A percentile compares a stretch with the other conserved stretches of the same genome.
These are phyloP conservation scores for Chalaropsis ovoidea DNA, from an alignment of 2,329 filamentous ascomycete genomes.

Conservation along the genomic window DNA sequence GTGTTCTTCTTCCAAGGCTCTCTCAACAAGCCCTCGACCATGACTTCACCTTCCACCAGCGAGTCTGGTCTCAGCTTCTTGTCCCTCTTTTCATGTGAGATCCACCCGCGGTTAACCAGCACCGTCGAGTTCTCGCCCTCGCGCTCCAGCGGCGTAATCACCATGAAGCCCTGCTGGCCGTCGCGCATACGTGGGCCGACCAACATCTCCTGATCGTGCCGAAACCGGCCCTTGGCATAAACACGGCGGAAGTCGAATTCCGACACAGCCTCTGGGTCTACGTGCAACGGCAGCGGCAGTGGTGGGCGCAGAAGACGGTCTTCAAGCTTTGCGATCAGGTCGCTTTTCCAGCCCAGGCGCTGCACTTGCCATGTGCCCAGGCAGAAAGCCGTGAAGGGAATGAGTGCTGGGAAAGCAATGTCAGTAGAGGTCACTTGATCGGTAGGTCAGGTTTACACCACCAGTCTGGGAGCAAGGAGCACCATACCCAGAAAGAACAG, in stretches of 20 bases:
- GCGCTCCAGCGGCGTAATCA: constrained; percentile 82
- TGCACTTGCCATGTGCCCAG: constrained; percentile 95
- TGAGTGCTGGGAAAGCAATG: constrained; percentile 48
- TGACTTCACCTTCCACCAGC: constrained; percentile 60
- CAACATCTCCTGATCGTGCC: constrained; percentile 93
- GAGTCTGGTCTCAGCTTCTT: constrained; percentile 56
- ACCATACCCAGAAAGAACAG: constrained; percentile 61
- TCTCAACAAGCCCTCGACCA: constrained; percentile 72
- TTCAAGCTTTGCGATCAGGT: constrained; percentile 82
- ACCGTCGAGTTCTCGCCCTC: constrained; percentile 54
- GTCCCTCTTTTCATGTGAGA: constrained; percentile 60
- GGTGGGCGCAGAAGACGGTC: constrained; percentile 80
- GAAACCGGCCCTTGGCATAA: constrained; percentile 58
- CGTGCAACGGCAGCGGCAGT: constrained; percentile 68
- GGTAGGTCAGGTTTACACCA: constrained; percentile 20
- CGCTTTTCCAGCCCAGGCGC: constrained; percentile 85
- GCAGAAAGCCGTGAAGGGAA: constrained; percentile 80
- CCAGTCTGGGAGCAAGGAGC: neutral
- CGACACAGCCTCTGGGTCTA: constrained; percentile 70
- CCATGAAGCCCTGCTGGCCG: constrained; percentile 80
- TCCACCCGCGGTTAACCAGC: constrained; percentile 86
- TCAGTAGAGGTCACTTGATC: constrained; percentile 8
- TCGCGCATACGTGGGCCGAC: constrained; percentile 83
- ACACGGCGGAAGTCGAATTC: constrained; percentile 92
- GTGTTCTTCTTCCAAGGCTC: constrained; percentile 96